Evolutionary conservation across 148 eudicot genomes (phyloP).

Genomic region (Chenopodium quinoa): DNA sequence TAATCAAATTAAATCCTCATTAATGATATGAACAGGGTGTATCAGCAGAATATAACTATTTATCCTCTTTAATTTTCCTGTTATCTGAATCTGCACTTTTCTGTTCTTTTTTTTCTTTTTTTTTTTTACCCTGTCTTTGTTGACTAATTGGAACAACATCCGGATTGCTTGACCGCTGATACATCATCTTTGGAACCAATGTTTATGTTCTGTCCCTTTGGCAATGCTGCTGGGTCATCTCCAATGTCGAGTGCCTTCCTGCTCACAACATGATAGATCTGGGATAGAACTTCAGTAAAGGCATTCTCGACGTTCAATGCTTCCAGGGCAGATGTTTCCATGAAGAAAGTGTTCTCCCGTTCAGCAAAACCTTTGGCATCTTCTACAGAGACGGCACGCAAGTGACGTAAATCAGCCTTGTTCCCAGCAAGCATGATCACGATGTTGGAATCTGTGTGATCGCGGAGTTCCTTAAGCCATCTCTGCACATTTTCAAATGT

Average conservation of each 20-base stretch:
- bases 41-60: background rate
- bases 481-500: conserved; percentile 81
- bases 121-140: background rate
- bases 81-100: background rate
- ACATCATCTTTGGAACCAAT: conserved; percentile 69
- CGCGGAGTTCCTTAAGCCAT: conserved; percentile 88
- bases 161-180: conserved; percentile 64
- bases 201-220: conserved; percentile 75
- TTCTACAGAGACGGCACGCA: conserved; percentile 60
- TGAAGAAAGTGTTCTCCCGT: conserved; percentile 59
- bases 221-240: conserved; percentile 58
- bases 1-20: conserved; percentile 4
- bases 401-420: conserved; percentile 82
- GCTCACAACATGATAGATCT: conserved; percentile 69
- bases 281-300: conserved; percentile 70
- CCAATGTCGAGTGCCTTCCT: conserved; percentile 77
- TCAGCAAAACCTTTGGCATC: conserved; percentile 63
- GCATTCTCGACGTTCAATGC: conserved; percentile 77
- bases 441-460: conserved; percentile 68
- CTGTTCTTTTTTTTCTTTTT: no score
- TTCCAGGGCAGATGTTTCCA: conserved; percentile 89
- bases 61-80: background rate
- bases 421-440: conserved; percentile 87
- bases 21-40: conserved; percentile 11
- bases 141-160: conserved; percentile 64